Evolutionary conservation across 352 stramenopile species (phyloP).

Genomic region (Phytophthora syringae): DNA sequence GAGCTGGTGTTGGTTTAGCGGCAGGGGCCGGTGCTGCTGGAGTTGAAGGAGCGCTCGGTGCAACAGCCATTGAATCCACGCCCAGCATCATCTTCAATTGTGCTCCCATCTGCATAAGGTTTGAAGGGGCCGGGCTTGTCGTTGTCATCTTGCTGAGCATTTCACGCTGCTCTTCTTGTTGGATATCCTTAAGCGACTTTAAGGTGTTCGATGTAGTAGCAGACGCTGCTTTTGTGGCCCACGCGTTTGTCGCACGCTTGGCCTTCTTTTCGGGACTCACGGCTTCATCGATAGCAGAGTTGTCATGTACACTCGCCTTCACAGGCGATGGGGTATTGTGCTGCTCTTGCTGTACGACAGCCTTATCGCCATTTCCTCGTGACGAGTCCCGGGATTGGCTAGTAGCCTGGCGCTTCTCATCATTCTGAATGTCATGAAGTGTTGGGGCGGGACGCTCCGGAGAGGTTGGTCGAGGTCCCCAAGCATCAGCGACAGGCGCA

Average conservation of each 20-base stretch:
- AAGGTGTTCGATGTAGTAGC: slow-evolving; percentile 14
- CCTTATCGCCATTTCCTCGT: slow-evolving; percentile 2
- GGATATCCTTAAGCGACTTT: slow-evolving; percentile 85
- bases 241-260: slow-evolving; percentile 43
- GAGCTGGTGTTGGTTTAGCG: slow-evolving; percentile 3
- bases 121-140: slow-evolving; percentile 30
- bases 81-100: slow-evolving; percentile 92
- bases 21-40: slow-evolving; percentile 9
- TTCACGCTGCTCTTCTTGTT: slow-evolving; percentile 79
- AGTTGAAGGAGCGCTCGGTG: slow-evolving; percentile 9
- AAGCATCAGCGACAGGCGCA: slow-evolving; percentile 33
- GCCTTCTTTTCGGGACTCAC: slow-evolving; percentile 23
- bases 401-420: slow-evolving; percentile 48
- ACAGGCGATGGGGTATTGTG: slow-evolving; percentile 16
- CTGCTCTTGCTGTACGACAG: slow-evolving; percentile 12
- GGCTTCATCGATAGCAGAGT: not conserved
- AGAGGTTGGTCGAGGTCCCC: slow-evolving; percentile 34
- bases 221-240: slow-evolving; percentile 35
- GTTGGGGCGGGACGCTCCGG: slow-evolving; percentile 32
- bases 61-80: slow-evolving; percentile 47
- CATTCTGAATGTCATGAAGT: slow-evolving; percentile 50
- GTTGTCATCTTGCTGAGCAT: slow-evolving; percentile 62
- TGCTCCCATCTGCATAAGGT: slow-evolving; percentile 83
- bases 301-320: slow-evolving; percentile 23
- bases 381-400: slow-evolving; percentile 15